These are phyloP conservation scores for Dictyostelium firmibasis DNA, from an alignment of 78 protist genomes.

Conservation along the genomic window DNA sequence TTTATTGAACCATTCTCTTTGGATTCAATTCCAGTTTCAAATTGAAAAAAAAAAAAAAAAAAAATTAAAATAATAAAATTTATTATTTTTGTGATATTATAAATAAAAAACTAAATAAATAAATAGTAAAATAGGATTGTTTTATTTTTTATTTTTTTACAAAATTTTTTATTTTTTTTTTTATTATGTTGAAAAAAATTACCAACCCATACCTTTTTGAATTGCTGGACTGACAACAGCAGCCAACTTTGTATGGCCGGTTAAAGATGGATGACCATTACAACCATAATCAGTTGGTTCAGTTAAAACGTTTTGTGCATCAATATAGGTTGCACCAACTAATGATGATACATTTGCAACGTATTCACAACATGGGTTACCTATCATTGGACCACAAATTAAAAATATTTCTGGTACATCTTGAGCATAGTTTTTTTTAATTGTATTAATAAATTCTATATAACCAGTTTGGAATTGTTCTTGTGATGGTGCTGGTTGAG, in stretches of 20 bases:
- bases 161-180: too few relatives aligned
- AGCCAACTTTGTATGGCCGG: conserved; percentile 19
- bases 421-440: neutral
- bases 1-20: conserved; percentile 46
- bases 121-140: neutral
- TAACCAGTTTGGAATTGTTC: conserved; percentile 18
- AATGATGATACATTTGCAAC: conserved; percentile 20
- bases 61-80: neutral
- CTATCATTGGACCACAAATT: conserved; percentile 63
- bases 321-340: conserved; percentile 22
- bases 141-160: neutral
- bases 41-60: neutral
- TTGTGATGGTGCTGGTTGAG: conserved; percentile 44
- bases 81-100: neutral
- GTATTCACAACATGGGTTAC: conserved; percentile 62
- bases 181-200: neutral
- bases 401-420: neutral
- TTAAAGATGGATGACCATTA: conserved; percentile 38
- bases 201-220: conserved; percentile 33
- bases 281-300: conserved; percentile 50
- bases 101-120: neutral
- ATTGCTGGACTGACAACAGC: neutral
- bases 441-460: neutral
- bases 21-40: neutral
- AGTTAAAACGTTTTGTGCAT: neutral